Evolutionary conservation across 306 rosid genomes (phyloP).

Genomic region (Comarum palustre): DNA sequence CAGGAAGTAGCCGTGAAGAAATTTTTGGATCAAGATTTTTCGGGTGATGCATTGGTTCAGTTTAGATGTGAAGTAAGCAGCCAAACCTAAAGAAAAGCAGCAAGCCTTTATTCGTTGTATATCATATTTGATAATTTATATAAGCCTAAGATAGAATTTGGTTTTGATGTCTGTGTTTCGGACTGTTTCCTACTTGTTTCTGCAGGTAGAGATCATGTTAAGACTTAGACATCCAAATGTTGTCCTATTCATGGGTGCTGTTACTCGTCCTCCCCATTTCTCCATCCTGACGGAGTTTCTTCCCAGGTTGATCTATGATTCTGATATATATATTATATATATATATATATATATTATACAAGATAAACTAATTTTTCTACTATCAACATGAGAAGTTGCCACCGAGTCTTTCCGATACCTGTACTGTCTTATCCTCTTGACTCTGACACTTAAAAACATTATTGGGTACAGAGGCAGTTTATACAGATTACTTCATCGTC

Average conservation of each 20-base stretch:
- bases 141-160: not conserved
- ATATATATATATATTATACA: no score
- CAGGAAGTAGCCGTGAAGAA: conserved; percentile 99
- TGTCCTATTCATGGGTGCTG: conserved; percentile 99
- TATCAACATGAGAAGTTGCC: not conserved
- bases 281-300: conserved; percentile 95
- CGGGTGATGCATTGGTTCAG: conserved; percentile 91
- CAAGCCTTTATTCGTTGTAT: conserved; percentile 14
- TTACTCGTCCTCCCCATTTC: conserved; percentile 88
- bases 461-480: conserved; percentile 80
- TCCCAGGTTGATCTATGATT: conserved; percentile 57
- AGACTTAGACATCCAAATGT: conserved; percentile 98
- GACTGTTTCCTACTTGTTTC: conserved; percentile 21
- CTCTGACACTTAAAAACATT: conserved; percentile 36
- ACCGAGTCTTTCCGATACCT: conserved; percentile 20
- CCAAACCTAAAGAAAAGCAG: conserved; percentile 27
- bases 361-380: not conserved
- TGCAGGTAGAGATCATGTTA: conserved; percentile 95
- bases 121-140: not conserved
- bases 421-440: conserved; percentile 24
- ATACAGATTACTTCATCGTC: conserved; percentile 86
- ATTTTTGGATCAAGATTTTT: conserved; percentile 90
- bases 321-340: not conserved
- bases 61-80: conserved; percentile 87
- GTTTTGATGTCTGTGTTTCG: not conserved